Percentiles rank a stretch among this genome's conserved stretches.
phyloP scores from a whole-genome alignment of 345 rosid species.

The Citrus sp. region DNA sequence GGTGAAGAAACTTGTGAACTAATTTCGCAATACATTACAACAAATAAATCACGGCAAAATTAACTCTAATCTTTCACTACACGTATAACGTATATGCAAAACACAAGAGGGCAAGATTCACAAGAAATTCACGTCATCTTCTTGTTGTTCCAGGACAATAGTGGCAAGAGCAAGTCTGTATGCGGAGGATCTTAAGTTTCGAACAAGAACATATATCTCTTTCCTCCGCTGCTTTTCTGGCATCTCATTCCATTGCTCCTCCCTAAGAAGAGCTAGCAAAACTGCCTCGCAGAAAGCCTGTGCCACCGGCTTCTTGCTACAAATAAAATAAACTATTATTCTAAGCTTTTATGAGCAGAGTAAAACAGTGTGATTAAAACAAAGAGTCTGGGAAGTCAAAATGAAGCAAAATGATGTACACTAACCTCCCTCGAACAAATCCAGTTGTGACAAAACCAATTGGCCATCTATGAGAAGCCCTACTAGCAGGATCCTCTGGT shows the following conservation, averaged over 20 bases:
- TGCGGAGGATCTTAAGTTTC: constrained; percentile 79
- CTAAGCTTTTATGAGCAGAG: background rate
- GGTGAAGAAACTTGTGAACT: background rate
- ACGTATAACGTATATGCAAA: background rate
- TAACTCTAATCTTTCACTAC: background rate
- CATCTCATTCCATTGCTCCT: constrained; percentile 64
- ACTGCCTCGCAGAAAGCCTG: constrained; percentile 65
- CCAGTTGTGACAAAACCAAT: constrained; percentile 88
- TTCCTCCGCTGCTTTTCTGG: constrained; percentile 47
- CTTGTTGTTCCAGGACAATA: constrained; percentile 62
- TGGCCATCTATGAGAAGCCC: constrained; percentile 57
- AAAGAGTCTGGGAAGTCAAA: background rate
- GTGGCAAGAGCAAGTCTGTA: constrained; percentile 79
- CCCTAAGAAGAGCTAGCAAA: constrained; percentile 57
- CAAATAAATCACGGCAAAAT: background rate
- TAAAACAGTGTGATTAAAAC: background rate
- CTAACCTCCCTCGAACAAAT: constrained; percentile 78
- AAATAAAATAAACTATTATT: background rate
- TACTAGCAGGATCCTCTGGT: constrained; percentile 41
- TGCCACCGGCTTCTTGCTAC: constrained; percentile 72
- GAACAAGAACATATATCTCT: constrained; percentile 69
- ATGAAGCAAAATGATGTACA: background rate
- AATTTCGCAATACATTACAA: background rate
- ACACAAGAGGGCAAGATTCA: constrained; percentile 14
- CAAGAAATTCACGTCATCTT: constrained; percentile 45